Evolutionary conservation across 2,329 filamentous ascomycete species (phyloP), one percentile per base, ranked within the genome.

Genomic region (Colletotrichum sansevieriae): DNA sequence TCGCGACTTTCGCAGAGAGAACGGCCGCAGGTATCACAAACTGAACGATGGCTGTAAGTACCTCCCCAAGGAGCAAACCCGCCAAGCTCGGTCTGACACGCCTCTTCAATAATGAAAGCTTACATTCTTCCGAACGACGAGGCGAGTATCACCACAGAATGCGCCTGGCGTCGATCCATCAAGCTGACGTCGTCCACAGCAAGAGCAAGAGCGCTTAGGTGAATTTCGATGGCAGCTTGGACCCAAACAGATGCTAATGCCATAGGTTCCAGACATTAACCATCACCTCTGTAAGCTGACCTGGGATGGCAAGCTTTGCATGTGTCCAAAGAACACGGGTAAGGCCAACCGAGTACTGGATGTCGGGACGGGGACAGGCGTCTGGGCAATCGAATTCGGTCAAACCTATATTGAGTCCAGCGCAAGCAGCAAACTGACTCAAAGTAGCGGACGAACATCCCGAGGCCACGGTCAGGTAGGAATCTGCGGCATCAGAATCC

Each of bases 211-310:
- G 10, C 63, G 63, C 41, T 9, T 52, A 47, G 52, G 46, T 47
- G 56, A 46, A 33, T 9, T 0, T n/a, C 20, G 15, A 37, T 10
- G 15, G 11, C 29, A 29, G 5, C 3, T 29, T 8, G 29, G 29
- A 9, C 1, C 29, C 0, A 29, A 29, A 29, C 6, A 29, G 29
- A 29, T 29, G 29, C 29, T 29, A 9, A 29, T 29, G 29, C 29
- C 7, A 7, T 8, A 8, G 13, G 3, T 22, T 43, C 12, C n/a
- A 75, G 78, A 81, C 63, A 65, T 81, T 0, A 78, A 80, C 70
- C 79, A 81, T 59, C 75, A 79, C 41, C 65, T 80, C 0, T 79
- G 77, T 51, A 39, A 64, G 0, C 65, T 81, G 12, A 80, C 78
- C 0, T 73, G 78, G 20, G 73, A 75, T 1, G 74, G 73, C 10